Evolutionary conservation across 202 grass and related monocot species (phyloP).

Genomic region (Elaeis oleifera): DNA sequence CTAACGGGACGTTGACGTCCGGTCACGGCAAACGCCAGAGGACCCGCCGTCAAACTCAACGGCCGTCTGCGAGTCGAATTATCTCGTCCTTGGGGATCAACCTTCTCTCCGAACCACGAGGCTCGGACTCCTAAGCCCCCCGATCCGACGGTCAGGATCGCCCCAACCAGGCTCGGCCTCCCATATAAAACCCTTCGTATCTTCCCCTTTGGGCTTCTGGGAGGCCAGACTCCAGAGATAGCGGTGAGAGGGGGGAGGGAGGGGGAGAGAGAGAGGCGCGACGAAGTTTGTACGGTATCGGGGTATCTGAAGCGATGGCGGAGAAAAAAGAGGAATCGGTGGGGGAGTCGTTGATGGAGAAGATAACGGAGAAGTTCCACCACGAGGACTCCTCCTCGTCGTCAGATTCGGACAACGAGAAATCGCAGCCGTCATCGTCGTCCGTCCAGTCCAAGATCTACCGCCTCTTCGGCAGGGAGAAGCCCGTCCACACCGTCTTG

Average conservation of each 20-base stretch:
- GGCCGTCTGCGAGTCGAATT: too few relatives aligned
- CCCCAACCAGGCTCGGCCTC: not conserved
- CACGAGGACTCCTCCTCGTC: conserved; percentile 46
- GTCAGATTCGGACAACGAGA: conserved; percentile 74
- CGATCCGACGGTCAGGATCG: conserved; percentile 21
- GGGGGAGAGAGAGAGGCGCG: too few relatives aligned
- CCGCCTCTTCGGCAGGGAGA: conserved; percentile 66
- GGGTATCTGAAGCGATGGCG: conserved; percentile 32
- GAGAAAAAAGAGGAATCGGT: conserved; percentile 73
- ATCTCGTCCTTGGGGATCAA: not conserved
- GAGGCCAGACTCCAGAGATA: not conserved
- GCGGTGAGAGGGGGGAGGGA: not conserved
- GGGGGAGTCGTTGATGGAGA: conserved; percentile 52
- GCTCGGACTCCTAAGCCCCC: not conserved
- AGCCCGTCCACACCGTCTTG: conserved; percentile 64
- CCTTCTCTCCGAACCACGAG: too few relatives aligned
- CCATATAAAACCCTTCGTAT: conserved; percentile 13
- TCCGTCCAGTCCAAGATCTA: conserved; percentile 51
- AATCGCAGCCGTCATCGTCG: conserved; percentile 35
- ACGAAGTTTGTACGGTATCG: too few relatives aligned
- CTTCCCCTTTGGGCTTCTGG: not conserved
- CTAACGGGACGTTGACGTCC: too few relatives aligned
- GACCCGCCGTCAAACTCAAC: too few relatives aligned
- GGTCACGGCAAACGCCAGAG: too few relatives aligned
- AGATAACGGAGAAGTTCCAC: conserved; percentile 67